Evolutionary conservation across 805 yeast species (phyloP).

Genomic region (Candida berthetii): DNA sequence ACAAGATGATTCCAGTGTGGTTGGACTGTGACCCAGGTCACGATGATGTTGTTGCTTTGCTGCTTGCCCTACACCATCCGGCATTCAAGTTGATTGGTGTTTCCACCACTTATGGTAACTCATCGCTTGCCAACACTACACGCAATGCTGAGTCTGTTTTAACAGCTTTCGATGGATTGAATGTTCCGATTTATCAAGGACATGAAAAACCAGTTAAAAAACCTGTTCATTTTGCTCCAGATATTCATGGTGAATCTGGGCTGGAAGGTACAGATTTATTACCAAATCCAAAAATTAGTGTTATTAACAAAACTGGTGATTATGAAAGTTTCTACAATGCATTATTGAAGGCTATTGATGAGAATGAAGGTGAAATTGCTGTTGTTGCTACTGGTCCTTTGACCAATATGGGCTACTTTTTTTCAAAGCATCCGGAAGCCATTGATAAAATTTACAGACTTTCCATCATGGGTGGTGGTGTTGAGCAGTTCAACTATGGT

Average conservation of each 20-base stretch:
- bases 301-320: constrained; percentile 28
- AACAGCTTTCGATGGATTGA: constrained; percentile 45
- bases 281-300: constrained; percentile 35
- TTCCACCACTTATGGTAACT: constrained; percentile 33
- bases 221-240: constrained; percentile 45
- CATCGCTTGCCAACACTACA: constrained; percentile 49
- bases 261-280: constrained; percentile 68
- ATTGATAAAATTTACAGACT: constrained; percentile 42
- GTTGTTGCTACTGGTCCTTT: constrained; percentile 73
- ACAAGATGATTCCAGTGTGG: constrained; percentile 59
- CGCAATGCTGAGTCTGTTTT: constrained; percentile 61
- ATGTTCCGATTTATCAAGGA: constrained; percentile 65
- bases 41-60: constrained; percentile 76
- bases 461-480: constrained; percentile 75
- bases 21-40: constrained; percentile 92
- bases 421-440: constrained; percentile 48
- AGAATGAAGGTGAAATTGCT: constrained; percentile 42
- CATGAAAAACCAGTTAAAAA: constrained; percentile 50
- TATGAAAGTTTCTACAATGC: constrained; percentile 32
- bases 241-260: constrained; percentile 71
- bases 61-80: constrained; percentile 57
- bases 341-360: constrained; percentile 30
- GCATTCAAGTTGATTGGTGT: constrained; percentile 27
- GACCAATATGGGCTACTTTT: constrained; percentile 61
- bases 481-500: constrained; percentile 26